Evolutionary conservation across 179 eudicot genomes (phyloP), one percentile per base, ranked within the genome.

Genomic region (Sideroxylon spinosum): DNA sequence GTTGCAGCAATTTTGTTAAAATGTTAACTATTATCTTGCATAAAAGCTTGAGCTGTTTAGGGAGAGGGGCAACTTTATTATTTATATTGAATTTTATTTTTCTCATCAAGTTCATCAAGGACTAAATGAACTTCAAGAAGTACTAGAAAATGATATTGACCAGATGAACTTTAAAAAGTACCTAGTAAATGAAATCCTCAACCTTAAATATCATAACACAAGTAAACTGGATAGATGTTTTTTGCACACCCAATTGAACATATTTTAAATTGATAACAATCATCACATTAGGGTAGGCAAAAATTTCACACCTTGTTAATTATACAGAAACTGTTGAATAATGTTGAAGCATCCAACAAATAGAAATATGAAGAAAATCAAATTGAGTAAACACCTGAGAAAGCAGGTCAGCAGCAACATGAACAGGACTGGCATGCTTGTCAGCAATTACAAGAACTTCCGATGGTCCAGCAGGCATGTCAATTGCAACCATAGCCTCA

Each of bases 391-490:
- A 71, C 56, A 93, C 98, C 97, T 95, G 98, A 32, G 98, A 95
- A 77, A 95, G 95, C 78, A 95, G 82, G 89, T 95, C 98, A 14
- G 98, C 94, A 28, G 98, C 98, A 76, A 95, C 81, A 83, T 95
- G 97, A 76, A 88, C 93, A 71, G 97, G 97, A 82, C 84, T 95
- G 79, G 98, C 90, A 84, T 86, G 86, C 82, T 90, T 86, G 80
- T 95, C 98, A 86, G 97, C 98, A 85, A 95, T 95, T 78, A 95
- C 97, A 67, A 95, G 90, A 62, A 95, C 98, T 85, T 95, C 98
- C 53, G 98, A 95, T 29, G 98, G 98, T 76, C 98, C 97, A 75
- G 98, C 97, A 68, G 98, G 98, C 98, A 95, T 95, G 86, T 95
- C 98, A 80, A 95, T 95, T 48, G 98, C 93, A 77, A 95, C 90